phyloP scores from a whole-genome alignment of 257 asterid species.

The Jacaranda copaia region DNA sequence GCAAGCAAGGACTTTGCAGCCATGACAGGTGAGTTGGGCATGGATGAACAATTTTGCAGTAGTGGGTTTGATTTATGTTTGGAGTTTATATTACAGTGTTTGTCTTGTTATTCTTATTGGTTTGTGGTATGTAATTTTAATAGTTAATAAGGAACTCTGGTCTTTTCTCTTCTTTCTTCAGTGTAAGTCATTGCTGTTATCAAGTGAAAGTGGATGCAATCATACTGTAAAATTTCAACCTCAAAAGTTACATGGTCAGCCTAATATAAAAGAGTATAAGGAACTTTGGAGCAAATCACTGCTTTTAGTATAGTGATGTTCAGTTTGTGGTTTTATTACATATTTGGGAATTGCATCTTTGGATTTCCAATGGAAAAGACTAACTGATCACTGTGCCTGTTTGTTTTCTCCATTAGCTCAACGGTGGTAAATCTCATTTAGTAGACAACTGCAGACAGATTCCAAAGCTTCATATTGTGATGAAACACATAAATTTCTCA shows the following conservation, averaged over 20 bases:
- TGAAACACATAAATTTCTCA: not conserved
- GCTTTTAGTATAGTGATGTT: not conserved
- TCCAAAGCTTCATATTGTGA: not conserved
- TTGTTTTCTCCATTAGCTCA: not conserved
- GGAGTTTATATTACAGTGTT: conserved; percentile 47
- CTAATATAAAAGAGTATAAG: conserved; percentile 35
- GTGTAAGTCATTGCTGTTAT: conserved; percentile 42
- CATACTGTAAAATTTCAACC: conserved; percentile 57
- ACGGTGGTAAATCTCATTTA: not conserved
- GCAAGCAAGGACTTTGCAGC: conserved; percentile 58
- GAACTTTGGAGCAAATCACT: conserved; percentile 9
- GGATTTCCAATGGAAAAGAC: not conserved
- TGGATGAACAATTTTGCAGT: conserved; percentile 83
- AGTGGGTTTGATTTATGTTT: conserved; percentile 56
- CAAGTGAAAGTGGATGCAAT: conserved; percentile 47
- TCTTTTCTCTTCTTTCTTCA: conserved; percentile 34
- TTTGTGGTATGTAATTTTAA: conserved; percentile 68
- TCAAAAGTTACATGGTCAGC: conserved; percentile 39
- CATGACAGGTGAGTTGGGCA: conserved; percentile 62
- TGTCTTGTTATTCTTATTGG: conserved; percentile 52
- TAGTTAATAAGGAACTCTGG: conserved; percentile 58
- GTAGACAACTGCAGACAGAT: not conserved
- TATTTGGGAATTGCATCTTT: not conserved
- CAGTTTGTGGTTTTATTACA: conserved; percentile 14
- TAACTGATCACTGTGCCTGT: not conserved